These are phyloP conservation scores for Myxozyma kluyveri DNA, from an alignment of 805 yeast species.

Conservation along the genomic window DNA sequence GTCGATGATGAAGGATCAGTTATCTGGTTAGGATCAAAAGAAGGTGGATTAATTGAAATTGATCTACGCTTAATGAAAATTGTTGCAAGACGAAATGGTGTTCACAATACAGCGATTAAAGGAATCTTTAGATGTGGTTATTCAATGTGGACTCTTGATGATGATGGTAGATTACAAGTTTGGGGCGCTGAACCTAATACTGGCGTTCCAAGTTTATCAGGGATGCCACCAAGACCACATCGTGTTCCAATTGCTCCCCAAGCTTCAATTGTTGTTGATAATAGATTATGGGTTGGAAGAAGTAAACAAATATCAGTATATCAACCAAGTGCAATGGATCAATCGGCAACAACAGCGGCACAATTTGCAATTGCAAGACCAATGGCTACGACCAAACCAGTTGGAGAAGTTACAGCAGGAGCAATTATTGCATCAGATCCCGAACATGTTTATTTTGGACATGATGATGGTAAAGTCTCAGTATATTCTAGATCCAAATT, in stretches of 20 bases:
- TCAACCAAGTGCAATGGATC: constrained; percentile 31
- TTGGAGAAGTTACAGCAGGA: constrained; percentile 38
- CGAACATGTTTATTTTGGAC: constrained; percentile 41
- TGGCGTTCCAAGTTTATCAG: constrained; percentile 29
- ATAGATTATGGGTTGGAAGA: constrained; percentile 39
- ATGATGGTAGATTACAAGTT: constrained; percentile 39
- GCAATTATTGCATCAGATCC: constrained; percentile 29
- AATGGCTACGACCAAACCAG: constrained; percentile 24
- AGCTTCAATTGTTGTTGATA: constrained; percentile 32
- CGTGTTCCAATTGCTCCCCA: constrained; percentile 34
- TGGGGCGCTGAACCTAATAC: constrained; percentile 35
- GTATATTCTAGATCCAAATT: constrained; percentile 33
- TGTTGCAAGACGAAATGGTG: constrained; percentile 29
- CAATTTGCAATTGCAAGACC: constrained; percentile 34
- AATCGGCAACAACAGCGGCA: constrained; percentile 6
- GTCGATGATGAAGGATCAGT: constrained; percentile 27
- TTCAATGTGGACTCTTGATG: constrained; percentile 40
- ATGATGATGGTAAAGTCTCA: constrained; percentile 42
- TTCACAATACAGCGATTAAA: constrained; percentile 26
- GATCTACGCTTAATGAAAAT: constrained; percentile 30
- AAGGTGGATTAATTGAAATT: constrained; percentile 37
- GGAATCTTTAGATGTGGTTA: constrained; percentile 28
- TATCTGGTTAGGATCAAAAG: constrained; percentile 40
- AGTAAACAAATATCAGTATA: constrained; percentile 37
- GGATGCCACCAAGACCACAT: constrained; percentile 33